Evolutionary conservation across 129 eudicot genomes (phyloP), one percentile per base, ranked within the genome.

Genomic region (Pseudognaphalium luteoalbum): DNA sequence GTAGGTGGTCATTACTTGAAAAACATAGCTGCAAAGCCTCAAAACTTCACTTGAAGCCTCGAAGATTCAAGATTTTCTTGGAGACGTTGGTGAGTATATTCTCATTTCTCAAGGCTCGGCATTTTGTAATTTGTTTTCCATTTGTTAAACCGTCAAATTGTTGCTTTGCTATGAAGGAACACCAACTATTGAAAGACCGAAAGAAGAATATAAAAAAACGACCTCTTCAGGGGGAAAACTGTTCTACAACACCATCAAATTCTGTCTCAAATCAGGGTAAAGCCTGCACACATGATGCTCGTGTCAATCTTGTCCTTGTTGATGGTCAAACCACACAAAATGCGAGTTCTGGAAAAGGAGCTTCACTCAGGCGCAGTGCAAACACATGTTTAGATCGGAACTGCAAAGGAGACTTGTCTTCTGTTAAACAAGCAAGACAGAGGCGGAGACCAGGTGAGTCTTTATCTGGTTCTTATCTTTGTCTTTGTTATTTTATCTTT

Each of bases 21-120:
- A 90, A 93, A 77, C 83, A 87, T 68, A 93, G 98, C 69, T 93
- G 98, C 86, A 93, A 93, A 76, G 92, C 98, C 77, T 90, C 98
- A 66, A 93, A 93, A 80, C 97, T 93, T 82, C 98, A 93, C 74
- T 79, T 93, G 83, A 93, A 93, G 89, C 98, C 98, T 75, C 87
- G 98, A 44, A 88, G 97, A 81, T 90, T 86, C 65, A 93, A 93
- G 84, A 68, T 86, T 72, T 90, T 93, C 72, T 67, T 90, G 66
- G 97, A 93, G 78, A 80, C 92, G 32, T 85, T 93, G 92, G 98
- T 93, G 52, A 83, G 95, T 90, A 60, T 71, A 54, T 52, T 21
- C 76, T 65, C 50, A 34, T 9, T 2, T 3, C 62, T 63, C 30
- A 12, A 57, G 28, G 29, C 62, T 7, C 5, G 16, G n/a, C 12